phyloP scores from a whole-genome alignment of 805 yeast genomes.

The Zygoascus biomembranicola region DNA sequence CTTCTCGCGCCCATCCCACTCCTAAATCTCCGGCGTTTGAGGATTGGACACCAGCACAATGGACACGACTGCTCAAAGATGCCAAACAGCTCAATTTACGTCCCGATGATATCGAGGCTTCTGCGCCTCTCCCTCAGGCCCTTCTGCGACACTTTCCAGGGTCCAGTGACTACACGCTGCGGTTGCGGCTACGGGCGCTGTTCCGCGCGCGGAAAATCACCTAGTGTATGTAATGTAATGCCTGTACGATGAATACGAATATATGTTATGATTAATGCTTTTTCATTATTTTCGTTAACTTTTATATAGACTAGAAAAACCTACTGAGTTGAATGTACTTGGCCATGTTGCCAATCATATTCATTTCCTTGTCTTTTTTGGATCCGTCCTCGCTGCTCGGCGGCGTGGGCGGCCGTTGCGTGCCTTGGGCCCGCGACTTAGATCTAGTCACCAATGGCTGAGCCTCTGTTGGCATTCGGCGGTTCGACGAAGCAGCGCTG shows the following conservation, averaged over 20 bases:
- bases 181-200: background rate
- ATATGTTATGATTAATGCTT: background rate
- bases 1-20: background rate
- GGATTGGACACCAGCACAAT: background rate
- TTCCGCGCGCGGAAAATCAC: background rate
- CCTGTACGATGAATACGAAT: background rate
- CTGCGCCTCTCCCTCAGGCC: background rate
- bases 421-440: conserved; percentile 1
- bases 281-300: background rate
- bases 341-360: conserved; percentile 10
- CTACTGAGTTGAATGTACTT: conserved; percentile 8
- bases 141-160: background rate
- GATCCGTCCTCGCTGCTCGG: background rate
- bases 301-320: background rate
- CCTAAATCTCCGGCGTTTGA: background rate
- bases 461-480: conserved; percentile 7
- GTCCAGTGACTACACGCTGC: background rate
- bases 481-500: background rate
- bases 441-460: conserved; percentile 7
- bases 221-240: background rate
- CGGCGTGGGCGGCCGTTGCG: conserved; percentile 1
- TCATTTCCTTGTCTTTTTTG: conserved; percentile 1
- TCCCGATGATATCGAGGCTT: background rate
- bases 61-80: background rate
- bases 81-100: background rate